Conservation (phyloP, 441 rosid species). For the Adansonia grandidieri region DNA sequence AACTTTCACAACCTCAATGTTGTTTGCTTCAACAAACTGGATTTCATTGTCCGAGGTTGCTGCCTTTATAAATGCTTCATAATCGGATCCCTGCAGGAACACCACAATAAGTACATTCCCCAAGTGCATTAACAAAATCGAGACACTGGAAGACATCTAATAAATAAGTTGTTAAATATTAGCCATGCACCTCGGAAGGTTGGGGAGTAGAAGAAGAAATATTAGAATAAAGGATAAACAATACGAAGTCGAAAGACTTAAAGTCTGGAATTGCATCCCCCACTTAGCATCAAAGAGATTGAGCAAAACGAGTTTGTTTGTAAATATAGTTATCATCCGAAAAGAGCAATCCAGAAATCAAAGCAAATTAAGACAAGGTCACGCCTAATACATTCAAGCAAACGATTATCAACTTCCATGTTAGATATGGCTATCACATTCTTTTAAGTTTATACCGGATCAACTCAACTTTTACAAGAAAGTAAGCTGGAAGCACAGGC, state of each 20-base stretch:
- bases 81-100: constrained; percentile 58
- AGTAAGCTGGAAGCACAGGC: neutral
- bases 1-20: constrained; percentile 51
- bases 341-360: constrained; percentile 1
- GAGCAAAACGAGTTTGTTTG: neutral
- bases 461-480: neutral
- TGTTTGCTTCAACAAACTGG: constrained; percentile 76
- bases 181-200: neutral
- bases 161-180: neutral
- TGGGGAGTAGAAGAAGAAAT: neutral
- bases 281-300: neutral
- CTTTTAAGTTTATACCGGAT: neutral
- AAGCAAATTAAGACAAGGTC: neutral
- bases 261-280: neutral
- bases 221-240: neutral
- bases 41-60: constrained; percentile 69
- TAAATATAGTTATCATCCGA: neutral
- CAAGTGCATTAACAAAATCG: neutral
- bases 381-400: neutral
- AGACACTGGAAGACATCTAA: neutral
- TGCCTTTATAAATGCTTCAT: constrained; percentile 71
- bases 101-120: constrained; percentile 9
- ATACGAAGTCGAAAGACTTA: neutral
- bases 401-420: neutral
- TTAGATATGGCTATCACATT: neutral